A percentile compares a stretch with the other conserved stretches of the same genome.
These are phyloP conservation scores for Posidonia oceanica DNA, from an alignment of 116 monocot genomes.

Conservation along the genomic window DNA sequence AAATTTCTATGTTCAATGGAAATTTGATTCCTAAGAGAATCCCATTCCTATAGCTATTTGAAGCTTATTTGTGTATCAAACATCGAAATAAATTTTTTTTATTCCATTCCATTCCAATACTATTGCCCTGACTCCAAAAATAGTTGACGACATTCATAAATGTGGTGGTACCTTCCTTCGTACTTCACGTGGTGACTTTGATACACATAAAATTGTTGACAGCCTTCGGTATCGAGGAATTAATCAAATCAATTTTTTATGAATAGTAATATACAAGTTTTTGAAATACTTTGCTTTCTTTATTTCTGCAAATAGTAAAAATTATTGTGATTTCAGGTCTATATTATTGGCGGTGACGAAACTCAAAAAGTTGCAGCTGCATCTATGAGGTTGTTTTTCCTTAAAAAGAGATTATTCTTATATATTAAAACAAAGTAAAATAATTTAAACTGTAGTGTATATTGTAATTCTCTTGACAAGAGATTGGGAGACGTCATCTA, in stretches of 20 bases:
- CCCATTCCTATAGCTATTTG: no score
- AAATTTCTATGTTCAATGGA: no score
- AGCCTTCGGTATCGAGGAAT: conserved; percentile 42
- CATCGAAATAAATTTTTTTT: no score
- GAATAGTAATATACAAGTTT: not conserved
- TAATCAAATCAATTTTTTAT: conserved; percentile 29
- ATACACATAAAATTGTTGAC: conserved; percentile 46
- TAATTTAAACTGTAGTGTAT: not conserved
- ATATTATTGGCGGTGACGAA: conserved; percentile 53
- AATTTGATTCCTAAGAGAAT: no score
- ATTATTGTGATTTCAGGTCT: conserved; percentile 21
- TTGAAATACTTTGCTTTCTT: not conserved
- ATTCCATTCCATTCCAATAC: no score
- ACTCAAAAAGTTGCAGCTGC: conserved; percentile 50
- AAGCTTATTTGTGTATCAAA: no score
- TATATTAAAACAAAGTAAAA: not conserved
- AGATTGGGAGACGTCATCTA: conserved; percentile 36
- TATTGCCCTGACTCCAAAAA: conserved; percentile 25
- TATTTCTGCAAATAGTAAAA: not conserved
- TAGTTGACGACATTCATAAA: conserved; percentile 49
- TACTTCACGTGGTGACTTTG: conserved; percentile 45
- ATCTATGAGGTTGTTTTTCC: conserved; percentile 37
- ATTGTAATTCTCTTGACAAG: conserved; percentile 19
- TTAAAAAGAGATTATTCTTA: not conserved
- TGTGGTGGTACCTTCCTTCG: conserved; percentile 46